Evolutionary conservation across 371 early-diverging fungal species (phyloP).

Genomic region (Syncephalis plumigaleata): DNA sequence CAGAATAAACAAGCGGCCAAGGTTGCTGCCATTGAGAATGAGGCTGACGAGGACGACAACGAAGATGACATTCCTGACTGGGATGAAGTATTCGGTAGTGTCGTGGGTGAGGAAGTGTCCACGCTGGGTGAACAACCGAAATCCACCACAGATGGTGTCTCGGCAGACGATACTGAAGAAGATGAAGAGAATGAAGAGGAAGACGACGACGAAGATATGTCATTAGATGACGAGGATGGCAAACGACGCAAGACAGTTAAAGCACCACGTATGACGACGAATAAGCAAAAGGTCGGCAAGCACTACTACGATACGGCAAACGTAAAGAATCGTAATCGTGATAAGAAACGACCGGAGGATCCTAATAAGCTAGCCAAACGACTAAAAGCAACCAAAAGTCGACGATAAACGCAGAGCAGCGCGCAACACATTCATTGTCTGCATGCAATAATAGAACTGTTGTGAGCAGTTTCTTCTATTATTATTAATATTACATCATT

Average conservation of each 20-base stretch:
- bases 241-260: constrained; percentile 18
- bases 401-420: no score
- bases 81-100: constrained; percentile 78
- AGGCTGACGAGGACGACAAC: constrained; percentile 1
- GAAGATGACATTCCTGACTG: constrained; percentile 26
- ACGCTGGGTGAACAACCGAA: constrained; percentile 20
- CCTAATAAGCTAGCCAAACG: constrained; percentile 17
- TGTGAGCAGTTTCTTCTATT: no score
- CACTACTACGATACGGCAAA: constrained; percentile 83
- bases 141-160: no score
- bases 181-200: constrained; percentile 26
- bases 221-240: constrained; percentile 13
- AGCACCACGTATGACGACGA: constrained; percentile 59
- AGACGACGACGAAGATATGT: constrained; percentile 14
- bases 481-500: no score
- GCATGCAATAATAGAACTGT: no score
- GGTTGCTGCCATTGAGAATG: neutral
- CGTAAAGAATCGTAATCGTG: constrained; percentile 80
- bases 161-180: constrained; percentile 15
- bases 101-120: constrained; percentile 51
- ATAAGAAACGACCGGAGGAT: constrained; percentile 51
- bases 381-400: constrained; percentile 1
- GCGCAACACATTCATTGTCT: no score
- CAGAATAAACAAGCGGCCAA: neutral
- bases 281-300: constrained; percentile 63